Percentiles rank a stretch among this genome's conserved stretches.
Evolutionary conservation across 257 asterid species (phyloP).

Genomic region (Ajuga chamaepitys): DNA sequence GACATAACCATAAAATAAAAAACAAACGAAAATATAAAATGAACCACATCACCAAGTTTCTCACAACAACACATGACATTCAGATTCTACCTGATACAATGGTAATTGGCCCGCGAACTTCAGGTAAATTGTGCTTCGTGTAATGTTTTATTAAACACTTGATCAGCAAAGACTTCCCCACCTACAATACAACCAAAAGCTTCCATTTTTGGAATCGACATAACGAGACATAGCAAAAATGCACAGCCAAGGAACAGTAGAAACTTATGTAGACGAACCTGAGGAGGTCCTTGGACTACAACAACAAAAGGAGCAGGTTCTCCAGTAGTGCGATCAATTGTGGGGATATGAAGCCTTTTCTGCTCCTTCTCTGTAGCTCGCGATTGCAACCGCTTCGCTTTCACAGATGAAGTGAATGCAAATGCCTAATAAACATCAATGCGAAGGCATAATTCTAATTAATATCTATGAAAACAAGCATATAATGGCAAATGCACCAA

Average conservation of each 20-base stretch:
- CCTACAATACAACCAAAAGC: conserved; percentile 37
- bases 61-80: neutral
- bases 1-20: neutral
- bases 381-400: conserved; percentile 77
- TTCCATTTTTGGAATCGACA: conserved; percentile 9
- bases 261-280: conserved; percentile 36
- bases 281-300: conserved; percentile 94
- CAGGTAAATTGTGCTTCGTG: conserved; percentile 89
- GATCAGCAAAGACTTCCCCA: conserved; percentile 86
- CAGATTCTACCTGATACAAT: conserved; percentile 73
- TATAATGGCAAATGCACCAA: neutral
- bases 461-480: neutral
- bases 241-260: neutral
- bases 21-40: no score
- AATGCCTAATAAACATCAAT: conserved; percentile 55
- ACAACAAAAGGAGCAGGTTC: conserved; percentile 94
- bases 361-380: conserved; percentile 92
- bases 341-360: conserved; percentile 83
- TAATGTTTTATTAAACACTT: conserved; percentile 83
- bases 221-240: neutral
- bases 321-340: conserved; percentile 60
- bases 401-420: conserved; percentile 64
- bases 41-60: no score
- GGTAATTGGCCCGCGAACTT: conserved; percentile 90
- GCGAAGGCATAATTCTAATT: conserved; percentile 2